Conservation (phyloP, 371 early-diverging fungal species). For the Conidiobolus incongruus region DNA sequence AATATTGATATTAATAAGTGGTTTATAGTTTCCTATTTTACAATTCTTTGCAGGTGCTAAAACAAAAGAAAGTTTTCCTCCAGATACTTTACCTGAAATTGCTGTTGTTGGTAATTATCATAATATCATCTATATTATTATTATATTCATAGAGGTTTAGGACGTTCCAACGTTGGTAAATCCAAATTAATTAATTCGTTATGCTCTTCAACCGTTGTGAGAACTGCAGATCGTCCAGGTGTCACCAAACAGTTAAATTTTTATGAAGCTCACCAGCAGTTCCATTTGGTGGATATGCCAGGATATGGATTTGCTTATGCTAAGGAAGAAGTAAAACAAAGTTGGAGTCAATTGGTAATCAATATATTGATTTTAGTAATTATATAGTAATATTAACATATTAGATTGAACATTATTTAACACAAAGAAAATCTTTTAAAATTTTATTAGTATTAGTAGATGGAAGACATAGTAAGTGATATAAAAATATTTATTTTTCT, state of each 20-base stretch:
- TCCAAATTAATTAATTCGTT: conserved; percentile 45
- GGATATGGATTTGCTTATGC: conserved; percentile 73
- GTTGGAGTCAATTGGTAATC: conserved; percentile 39
- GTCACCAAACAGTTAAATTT: conserved; percentile 63
- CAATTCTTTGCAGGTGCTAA: conserved; percentile 49
- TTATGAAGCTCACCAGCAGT: conserved; percentile 30
- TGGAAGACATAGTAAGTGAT: conserved; percentile 39
- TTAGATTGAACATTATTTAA: conserved; percentile 45
- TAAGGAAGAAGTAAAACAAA: conserved; percentile 26
- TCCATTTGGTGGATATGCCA: conserved; percentile 65
- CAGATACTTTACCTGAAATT: conserved; percentile 27
- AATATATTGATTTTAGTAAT: not conserved
- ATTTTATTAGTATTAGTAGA: conserved; percentile 50
- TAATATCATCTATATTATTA: not conserved
- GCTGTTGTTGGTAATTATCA: conserved; percentile 29
- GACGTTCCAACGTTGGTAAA: conserved; percentile 60
- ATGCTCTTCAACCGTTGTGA: conserved; percentile 29
- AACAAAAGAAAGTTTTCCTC: conserved; percentile 28
- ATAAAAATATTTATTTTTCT: not conserved
- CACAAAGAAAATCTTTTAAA: conserved; percentile 27
- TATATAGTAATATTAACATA: not conserved
- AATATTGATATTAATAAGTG: not conserved
- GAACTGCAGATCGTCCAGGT: conserved; percentile 51
- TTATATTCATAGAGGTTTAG: conserved; percentile 9
- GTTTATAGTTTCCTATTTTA: conserved; percentile 22